Conservation (phyloP, 768 basidiomycete genomes). For the Naganishia vaughanmartiniae region DNA sequence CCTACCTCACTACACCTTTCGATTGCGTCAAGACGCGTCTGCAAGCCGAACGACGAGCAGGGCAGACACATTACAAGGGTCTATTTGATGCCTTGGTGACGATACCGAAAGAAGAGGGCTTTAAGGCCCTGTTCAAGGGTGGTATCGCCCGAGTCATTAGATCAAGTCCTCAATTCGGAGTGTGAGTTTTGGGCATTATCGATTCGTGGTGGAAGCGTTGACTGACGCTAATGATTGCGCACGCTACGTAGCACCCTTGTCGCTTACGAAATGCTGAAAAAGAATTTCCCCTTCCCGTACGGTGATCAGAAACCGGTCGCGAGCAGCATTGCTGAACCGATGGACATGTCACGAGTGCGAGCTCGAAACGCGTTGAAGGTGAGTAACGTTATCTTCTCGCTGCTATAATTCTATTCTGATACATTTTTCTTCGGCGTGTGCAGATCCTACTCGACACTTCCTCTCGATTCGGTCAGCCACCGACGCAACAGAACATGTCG, state of each 20-base stretch:
- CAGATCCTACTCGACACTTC: conserved; percentile 49
- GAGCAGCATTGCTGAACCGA: conserved; percentile 67
- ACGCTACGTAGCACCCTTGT: conserved; percentile 32
- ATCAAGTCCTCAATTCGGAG: conserved; percentile 70
- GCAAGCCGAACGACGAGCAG: conserved; percentile 86
- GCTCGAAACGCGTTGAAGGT: conserved; percentile 88
- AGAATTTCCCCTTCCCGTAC: conserved; percentile 42
- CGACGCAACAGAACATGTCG: conserved; percentile 35
- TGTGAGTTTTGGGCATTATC: conserved; percentile 47
- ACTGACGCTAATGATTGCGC: neutral
- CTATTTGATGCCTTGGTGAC: conserved; percentile 81
- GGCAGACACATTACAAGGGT: conserved; percentile 88
- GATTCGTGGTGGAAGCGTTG: neutral
- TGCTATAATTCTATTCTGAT: neutral
- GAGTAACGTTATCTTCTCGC: neutral
- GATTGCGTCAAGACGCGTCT: conserved; percentile 97
- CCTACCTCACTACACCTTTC: conserved; percentile 82
- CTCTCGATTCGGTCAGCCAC: conserved; percentile 41
- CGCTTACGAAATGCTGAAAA: conserved; percentile 44
- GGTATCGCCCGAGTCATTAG: conserved; percentile 76
- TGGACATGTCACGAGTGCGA: conserved; percentile 83
- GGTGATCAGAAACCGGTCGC: conserved; percentile 55
- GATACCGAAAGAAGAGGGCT: conserved; percentile 66
- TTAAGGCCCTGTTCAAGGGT: conserved; percentile 79
- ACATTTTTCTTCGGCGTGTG: neutral